These are phyloP conservation scores for Cenchrus purpureus DNA, from an alignment of 176 grass and related monocot genomes.

Conservation along the genomic window DNA sequence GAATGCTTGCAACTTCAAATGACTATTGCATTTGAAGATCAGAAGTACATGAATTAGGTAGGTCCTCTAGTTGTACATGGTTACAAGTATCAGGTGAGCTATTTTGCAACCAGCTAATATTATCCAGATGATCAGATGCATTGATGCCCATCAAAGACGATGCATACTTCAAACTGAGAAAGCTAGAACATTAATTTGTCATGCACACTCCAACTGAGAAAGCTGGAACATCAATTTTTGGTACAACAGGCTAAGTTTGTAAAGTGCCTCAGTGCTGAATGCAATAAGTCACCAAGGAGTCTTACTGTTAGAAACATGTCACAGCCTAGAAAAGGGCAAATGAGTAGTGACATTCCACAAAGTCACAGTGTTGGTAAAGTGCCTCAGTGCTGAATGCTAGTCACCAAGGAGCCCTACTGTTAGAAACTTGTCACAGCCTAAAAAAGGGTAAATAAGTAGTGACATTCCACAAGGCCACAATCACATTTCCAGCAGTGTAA, in stretches of 20 bases:
- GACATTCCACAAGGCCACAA: background rate
- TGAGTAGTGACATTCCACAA: background rate
- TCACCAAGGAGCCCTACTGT: background rate
- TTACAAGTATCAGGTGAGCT: background rate
- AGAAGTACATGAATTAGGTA: background rate
- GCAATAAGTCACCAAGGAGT: background rate
- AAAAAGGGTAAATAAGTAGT: background rate
- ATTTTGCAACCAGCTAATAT: background rate
- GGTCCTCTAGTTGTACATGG: background rate
- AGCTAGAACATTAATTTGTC: constrained; percentile 2
- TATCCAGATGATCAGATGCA: constrained; percentile 1
- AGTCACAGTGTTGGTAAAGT: background rate
- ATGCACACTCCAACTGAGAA: background rate
- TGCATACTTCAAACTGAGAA: background rate
- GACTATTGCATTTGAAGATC: background rate
- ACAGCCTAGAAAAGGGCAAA: background rate
- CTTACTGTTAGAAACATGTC: constrained; percentile 5
- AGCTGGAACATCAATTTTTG: background rate
- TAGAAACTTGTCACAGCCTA: background rate
- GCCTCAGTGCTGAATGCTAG: constrained; percentile 10
- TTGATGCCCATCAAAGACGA: background rate
- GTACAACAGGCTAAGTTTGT: background rate
- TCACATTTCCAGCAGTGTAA: background rate
- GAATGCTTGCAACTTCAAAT: background rate
- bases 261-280: constrained; percentile 10